phyloP scores from a whole-genome alignment of 768 basidiomycete genomes.

The Podaxis rugospora region DNA sequence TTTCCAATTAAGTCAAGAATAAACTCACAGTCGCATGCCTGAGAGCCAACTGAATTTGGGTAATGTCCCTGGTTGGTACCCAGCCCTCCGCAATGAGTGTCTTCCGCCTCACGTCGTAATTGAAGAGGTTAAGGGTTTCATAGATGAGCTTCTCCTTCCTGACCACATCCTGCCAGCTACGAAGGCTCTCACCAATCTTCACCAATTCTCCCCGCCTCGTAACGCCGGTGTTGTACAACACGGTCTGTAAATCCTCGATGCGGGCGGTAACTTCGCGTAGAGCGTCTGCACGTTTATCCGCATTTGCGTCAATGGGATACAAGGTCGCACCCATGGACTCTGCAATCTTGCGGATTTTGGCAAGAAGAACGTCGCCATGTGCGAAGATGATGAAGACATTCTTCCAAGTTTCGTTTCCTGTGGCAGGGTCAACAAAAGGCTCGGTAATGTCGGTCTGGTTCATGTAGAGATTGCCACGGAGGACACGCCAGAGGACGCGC shows the following conservation, averaged over 20 bases:
- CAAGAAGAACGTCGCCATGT: constrained; percentile 85
- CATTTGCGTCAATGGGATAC: constrained; percentile 93
- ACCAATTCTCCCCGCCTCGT: constrained; percentile 81
- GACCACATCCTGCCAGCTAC: constrained; percentile 92
- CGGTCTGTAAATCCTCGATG: constrained; percentile 86
- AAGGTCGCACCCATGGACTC: constrained; percentile 99
- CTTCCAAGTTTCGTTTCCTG: constrained; percentile 84
- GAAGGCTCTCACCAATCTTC: constrained; percentile 78
- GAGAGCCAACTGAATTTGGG: constrained; percentile 79
- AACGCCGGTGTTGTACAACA: constrained; percentile 84
- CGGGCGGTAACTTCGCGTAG: constrained; percentile 84
- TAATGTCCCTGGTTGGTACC: constrained; percentile 92
- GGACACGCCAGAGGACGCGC: constrained; percentile 95
- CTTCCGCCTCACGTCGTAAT: constrained; percentile 90
- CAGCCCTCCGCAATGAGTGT: constrained; percentile 97
- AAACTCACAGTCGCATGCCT: constrained; percentile 76
- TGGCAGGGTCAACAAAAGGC: constrained; percentile 84
- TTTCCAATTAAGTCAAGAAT: neutral
- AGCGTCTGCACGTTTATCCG: constrained; percentile 87
- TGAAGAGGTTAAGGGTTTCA: constrained; percentile 92
- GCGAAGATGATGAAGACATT: constrained; percentile 99
- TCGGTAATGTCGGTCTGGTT: constrained; percentile 95
- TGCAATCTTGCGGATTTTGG: constrained; percentile 96
- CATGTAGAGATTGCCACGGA: constrained; percentile 98
- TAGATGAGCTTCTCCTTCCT: constrained; percentile 95